These are phyloP conservation scores for Saksenaea vasiformis DNA, from an alignment of 371 early-diverging fungal species.

Conservation along the genomic window DNA sequence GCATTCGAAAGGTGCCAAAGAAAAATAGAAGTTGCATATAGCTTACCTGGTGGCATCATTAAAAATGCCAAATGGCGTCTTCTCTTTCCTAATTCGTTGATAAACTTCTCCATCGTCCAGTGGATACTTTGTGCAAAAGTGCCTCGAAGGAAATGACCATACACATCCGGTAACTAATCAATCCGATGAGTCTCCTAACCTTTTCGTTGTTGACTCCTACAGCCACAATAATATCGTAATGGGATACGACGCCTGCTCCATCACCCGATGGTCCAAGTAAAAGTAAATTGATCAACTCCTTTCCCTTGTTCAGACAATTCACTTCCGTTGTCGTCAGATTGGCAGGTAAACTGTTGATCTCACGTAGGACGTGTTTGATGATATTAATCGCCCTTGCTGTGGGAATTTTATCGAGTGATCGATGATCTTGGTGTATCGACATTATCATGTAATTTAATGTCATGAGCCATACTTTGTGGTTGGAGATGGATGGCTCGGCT, in stretches of 20 bases:
- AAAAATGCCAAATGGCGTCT: constrained; percentile 56
- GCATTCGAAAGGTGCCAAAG: background rate
- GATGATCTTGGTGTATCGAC: constrained; percentile 42
- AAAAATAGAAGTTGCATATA: background rate
- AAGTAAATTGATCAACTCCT: constrained; percentile 47
- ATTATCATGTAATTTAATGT: constrained; percentile 40
- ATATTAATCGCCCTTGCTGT: constrained; percentile 50
- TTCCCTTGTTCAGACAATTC: constrained; percentile 49
- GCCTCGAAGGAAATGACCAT: constrained; percentile 49
- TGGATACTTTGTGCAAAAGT: constrained; percentile 60
- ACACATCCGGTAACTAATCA: constrained; percentile 53
- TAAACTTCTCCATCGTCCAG: constrained; percentile 69
- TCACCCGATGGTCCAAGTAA: constrained; percentile 46
- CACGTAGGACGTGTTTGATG: constrained; percentile 48
- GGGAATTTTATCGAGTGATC: constrained; percentile 42
- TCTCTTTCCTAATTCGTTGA: constrained; percentile 60
- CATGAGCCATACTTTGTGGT: constrained; percentile 46
- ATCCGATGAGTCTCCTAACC: background rate
- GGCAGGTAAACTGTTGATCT: constrained; percentile 49
- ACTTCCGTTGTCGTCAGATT: constrained; percentile 37
- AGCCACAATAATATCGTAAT: constrained; percentile 55
- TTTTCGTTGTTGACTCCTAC: constrained; percentile 17
- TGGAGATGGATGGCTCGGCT: constrained; percentile 38
- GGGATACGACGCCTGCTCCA: constrained; percentile 51
- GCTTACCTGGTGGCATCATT: constrained; percentile 63